These are phyloP conservation scores for Rhododendron kiyosumense DNA, from an alignment of 148 eudicot genomes.

Conservation along the genomic window DNA sequence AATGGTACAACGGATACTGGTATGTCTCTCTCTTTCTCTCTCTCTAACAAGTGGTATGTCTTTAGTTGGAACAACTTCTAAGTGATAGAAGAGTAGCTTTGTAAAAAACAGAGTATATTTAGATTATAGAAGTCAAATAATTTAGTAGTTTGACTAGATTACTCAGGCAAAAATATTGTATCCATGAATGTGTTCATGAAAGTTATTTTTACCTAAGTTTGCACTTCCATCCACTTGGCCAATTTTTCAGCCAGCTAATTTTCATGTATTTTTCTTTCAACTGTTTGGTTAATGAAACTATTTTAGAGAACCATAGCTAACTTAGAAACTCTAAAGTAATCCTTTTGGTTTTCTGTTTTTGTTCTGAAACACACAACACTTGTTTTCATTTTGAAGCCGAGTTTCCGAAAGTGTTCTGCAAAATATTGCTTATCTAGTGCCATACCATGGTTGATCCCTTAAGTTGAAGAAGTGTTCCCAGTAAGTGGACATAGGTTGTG, in stretches of 20 bases:
- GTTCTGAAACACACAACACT: neutral
- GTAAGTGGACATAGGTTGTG: no score
- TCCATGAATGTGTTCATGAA: no score
- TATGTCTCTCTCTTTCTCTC: no score
- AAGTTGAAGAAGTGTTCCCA: neutral
- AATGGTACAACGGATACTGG: no score
- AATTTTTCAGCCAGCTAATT: neutral
- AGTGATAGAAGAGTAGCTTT: no score
- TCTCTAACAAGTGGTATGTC: no score
- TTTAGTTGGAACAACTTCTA: neutral
- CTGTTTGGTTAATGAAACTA: neutral
- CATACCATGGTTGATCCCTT: neutral
- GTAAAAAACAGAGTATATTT: no score
- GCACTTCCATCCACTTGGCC: neutral
- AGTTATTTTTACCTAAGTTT: no score
- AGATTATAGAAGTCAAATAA: no score
- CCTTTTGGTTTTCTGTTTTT: neutral
- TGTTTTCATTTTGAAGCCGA: neutral
- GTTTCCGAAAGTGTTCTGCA: neutral
- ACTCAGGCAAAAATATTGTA: no score
- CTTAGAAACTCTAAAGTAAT: neutral
- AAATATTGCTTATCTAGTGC: neutral
- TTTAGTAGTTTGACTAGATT: no score
- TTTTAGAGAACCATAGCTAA: neutral
- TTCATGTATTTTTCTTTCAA: neutral